Evolutionary conservation across 352 stramenopile species (phyloP).

Genomic region (Globisporangium orthogonon): DNA sequence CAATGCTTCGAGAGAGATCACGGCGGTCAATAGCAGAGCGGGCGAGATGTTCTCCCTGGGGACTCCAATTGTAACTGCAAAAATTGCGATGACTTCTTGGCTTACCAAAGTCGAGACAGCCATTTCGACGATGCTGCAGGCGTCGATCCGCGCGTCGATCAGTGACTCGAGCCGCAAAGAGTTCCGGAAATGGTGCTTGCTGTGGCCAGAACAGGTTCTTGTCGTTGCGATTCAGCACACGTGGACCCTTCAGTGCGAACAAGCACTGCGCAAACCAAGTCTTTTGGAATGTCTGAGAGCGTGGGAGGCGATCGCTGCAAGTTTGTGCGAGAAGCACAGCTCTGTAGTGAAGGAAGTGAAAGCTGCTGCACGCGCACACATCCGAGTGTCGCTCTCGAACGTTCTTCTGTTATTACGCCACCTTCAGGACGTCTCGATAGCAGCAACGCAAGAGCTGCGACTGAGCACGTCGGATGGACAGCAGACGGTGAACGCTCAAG

Average conservation of each 20-base stretch:
- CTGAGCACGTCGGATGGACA: background rate
- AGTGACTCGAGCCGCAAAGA: slow-evolving; percentile 67
- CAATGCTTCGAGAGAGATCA: slow-evolving; percentile 50
- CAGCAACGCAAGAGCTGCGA: slow-evolving; percentile 23
- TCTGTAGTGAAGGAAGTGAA: slow-evolving; percentile 46
- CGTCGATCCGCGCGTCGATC: slow-evolving; percentile 48
- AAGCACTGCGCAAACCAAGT: slow-evolving; percentile 21
- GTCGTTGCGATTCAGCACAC: slow-evolving; percentile 38
- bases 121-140: slow-evolving; percentile 64
- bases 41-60: slow-evolving; percentile 57
- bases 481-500: background rate
- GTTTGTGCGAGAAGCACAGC: slow-evolving; percentile 25
- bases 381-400: slow-evolving; percentile 30
- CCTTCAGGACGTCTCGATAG: slow-evolving; percentile 41
- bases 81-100: slow-evolving; percentile 36
- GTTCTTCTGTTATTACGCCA: slow-evolving; percentile 43
- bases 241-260: slow-evolving; percentile 61
- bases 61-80: slow-evolving; percentile 35
- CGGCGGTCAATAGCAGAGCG: slow-evolving; percentile 33
- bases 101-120: slow-evolving; percentile 52
- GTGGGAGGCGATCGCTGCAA: slow-evolving; percentile 25
- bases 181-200: slow-evolving; percentile 76
- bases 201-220: slow-evolving; percentile 75
- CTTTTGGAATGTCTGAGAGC: slow-evolving; percentile 15
- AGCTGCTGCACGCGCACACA: slow-evolving; percentile 26